Percentiles rank a stretch among this genome's conserved stretches.
phyloP scores from a whole-genome alignment of 73 alveolate genomes.

The Symbiodinium pilosum region DNA sequence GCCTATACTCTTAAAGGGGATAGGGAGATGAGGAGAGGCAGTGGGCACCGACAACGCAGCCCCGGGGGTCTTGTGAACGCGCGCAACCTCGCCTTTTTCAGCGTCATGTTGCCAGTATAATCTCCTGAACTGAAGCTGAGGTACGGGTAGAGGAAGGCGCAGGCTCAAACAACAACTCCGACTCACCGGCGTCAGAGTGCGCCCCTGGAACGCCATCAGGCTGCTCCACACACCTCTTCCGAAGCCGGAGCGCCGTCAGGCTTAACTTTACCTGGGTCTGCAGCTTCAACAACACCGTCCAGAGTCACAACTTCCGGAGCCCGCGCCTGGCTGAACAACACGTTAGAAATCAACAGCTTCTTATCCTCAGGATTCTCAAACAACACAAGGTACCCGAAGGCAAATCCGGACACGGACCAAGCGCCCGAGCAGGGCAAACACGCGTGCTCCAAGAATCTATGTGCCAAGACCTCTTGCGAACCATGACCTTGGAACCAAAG shows the following conservation, averaged over 20 bases:
- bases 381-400: neutral
- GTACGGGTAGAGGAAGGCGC: neutral
- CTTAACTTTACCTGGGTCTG: neutral
- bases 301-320: neutral
- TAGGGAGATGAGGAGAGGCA: neutral
- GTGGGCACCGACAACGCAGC: neutral
- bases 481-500: neutral
- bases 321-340: neutral
- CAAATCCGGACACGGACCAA: neutral
- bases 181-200: neutral
- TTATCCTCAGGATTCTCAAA: neutral
- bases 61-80: neutral
- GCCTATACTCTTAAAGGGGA: neutral
- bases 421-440: neutral
- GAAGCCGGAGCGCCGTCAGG: conserved; percentile 7
- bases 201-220: neutral
- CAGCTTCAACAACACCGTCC: neutral
- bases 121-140: neutral
- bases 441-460: neutral
- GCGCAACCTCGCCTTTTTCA: neutral
- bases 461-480: neutral
- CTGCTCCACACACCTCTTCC: neutral
- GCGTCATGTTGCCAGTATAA: neutral
- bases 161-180: neutral
- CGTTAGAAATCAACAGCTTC: neutral